phyloP scores from a whole-genome alignment of 495 filamentous ascomycete genomes.

The Neurospora sp. region DNA sequence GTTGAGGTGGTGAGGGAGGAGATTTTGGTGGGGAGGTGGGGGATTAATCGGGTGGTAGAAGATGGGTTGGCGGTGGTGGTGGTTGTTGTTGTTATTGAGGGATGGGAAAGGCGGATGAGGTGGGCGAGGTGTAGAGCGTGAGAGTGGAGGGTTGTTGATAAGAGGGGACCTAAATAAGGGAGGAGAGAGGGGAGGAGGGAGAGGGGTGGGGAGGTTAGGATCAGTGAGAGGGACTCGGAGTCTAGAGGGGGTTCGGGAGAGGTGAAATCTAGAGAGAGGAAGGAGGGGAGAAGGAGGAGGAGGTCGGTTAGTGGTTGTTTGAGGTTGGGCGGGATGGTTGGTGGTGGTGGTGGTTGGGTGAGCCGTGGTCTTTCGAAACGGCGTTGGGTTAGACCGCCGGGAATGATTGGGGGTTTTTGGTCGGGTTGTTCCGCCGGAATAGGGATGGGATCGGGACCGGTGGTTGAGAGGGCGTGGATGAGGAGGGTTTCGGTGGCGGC shows the following conservation, averaged over 20 bases:
- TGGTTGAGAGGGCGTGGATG: slow-evolving; percentile 24
- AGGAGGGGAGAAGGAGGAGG: neutral
- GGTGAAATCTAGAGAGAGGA: neutral
- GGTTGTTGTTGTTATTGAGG: neutral
- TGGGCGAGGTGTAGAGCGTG: neutral
- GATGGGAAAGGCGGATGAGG: neutral
- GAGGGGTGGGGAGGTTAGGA: neutral
- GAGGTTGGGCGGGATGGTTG: neutral
- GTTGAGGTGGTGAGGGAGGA: neutral
- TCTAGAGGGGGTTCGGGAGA: neutral
- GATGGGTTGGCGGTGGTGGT: neutral
- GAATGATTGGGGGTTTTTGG: neutral
- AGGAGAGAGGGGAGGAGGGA: neutral
- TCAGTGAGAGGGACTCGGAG: accelerated
- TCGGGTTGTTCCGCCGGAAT: neutral
- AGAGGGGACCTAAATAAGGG: neutral
- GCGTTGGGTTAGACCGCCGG: neutral
- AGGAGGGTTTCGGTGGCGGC: slow-evolving; percentile 32
- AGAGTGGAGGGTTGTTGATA: neutral
- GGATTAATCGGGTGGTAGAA: neutral
- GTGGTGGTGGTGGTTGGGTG: neutral
- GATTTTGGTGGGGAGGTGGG: slow-evolving; percentile 3
- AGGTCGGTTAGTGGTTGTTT: neutral
- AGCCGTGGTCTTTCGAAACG: neutral
- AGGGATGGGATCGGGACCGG: neutral